Conservation (phyloP, 768 basidiomycete species). For the Mycena olivaceomarginata region DNA sequence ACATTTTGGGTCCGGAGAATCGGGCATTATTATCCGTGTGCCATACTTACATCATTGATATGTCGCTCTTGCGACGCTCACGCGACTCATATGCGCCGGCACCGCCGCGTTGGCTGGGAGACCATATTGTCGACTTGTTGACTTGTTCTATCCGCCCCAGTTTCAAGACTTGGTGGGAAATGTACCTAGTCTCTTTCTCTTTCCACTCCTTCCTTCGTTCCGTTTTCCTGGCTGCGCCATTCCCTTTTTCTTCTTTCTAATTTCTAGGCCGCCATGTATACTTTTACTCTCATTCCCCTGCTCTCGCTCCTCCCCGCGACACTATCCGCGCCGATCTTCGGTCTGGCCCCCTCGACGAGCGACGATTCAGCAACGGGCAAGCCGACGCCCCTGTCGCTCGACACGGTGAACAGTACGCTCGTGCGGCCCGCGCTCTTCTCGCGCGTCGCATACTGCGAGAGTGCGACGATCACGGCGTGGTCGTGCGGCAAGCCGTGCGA, state of each 20-base stretch:
- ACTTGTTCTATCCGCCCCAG: slow-evolving; percentile 14
- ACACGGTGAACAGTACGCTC: slow-evolving; percentile 24
- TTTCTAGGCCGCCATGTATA: slow-evolving; percentile 12
- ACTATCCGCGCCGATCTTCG: slow-evolving; percentile 25
- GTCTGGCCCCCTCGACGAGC: slow-evolving; percentile 7
- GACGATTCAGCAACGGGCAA: slow-evolving; percentile 21
- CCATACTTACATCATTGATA: no score
- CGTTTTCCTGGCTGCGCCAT: slow-evolving; percentile 27
- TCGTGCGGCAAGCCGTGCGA: slow-evolving; percentile 37
- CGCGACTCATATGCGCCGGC: no score
- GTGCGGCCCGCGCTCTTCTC: slow-evolving; percentile 58
- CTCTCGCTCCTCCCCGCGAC: slow-evolving; percentile 30
- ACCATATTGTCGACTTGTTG: slow-evolving; percentile 15
- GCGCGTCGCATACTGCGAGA: slow-evolving; percentile 61
- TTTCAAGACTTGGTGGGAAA: neutral
- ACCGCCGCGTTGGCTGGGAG: slow-evolving; percentile 10
- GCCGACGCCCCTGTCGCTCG: slow-evolving; percentile 32
- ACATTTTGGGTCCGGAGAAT: no score
- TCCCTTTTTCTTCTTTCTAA: slow-evolving; percentile 15
- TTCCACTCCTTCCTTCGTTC: slow-evolving; percentile 21
- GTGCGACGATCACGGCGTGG: slow-evolving; percentile 54
- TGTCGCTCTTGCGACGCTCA: no score
- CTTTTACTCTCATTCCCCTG: slow-evolving; percentile 24
- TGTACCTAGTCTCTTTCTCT: slow-evolving; percentile 22
- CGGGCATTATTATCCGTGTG: no score